Evolutionary conservation across 192 early-diverging fungal species (phyloP), one percentile per base, ranked within the genome.

Genomic region (Linnemannia exigua): DNA sequence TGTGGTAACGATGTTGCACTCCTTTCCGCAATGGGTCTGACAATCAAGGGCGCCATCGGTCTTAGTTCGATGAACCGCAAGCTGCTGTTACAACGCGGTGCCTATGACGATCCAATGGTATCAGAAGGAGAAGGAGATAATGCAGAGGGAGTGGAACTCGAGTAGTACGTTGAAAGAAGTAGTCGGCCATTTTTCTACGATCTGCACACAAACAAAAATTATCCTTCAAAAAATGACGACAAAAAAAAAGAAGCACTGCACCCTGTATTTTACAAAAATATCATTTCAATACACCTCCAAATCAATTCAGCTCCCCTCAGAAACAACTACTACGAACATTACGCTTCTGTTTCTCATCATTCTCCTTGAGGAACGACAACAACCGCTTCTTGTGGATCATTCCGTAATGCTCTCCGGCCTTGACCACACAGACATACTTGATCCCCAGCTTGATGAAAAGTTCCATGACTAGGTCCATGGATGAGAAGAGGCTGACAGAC

Each of bases 321-420:
- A 75, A 75, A 28, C 76, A 81, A 15, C 14, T 44, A 17, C 72
- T 28, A 31, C 66, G 69, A 61, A 14, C 17, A n/a, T 75, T 31
- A 22, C 63, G 71, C n/a, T 88, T 89, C 12, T 90, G 85, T 47
- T 92, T 82, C 68, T 94, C 90, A 63, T 94, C 93, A 16, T 94
- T 81, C 75, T 94, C 93, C 69, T 94, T 95, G 20, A 96, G 80
- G 80, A 93, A 96, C 11, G 90, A 91, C n/a, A 98, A 86, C 20
- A 97, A 84, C n/a, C 92, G 87, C 81, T 96, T 96, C 88, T 98
- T 98, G 83, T 95, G 94, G 35, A 98, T 95, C 58, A 97, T 91
- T 28, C 97, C 97, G 48, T 93, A 92, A 67, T 92, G 96, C 20
- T 90, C 79, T 2, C 97, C 97, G 28, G 93, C 90, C 67, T 95